phyloP scores from a whole-genome alignment of 192 early-diverging fungal genomes.

The Podila minutissima region DNA sequence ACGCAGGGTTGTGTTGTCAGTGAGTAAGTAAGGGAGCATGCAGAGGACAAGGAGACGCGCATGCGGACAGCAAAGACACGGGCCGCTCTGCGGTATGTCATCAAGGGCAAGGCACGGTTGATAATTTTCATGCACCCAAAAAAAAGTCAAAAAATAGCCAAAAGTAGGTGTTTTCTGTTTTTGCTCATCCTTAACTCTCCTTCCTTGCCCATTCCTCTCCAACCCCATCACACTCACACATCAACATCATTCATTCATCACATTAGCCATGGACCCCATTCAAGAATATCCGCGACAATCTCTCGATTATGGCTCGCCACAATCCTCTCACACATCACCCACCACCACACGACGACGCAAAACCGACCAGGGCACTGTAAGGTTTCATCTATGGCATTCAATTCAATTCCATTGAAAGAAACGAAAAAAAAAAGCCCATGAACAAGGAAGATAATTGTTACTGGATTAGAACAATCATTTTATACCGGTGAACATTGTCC shows the following conservation, averaged over 20 bases:
- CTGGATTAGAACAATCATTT: background rate
- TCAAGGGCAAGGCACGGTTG: background rate
- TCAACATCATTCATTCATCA: background rate
- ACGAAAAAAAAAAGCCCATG: too few species aligned
- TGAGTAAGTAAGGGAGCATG: too few species aligned
- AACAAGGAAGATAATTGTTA: background rate
- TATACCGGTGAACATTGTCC: background rate
- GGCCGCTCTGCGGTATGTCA: background rate
- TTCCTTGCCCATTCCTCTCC: background rate
- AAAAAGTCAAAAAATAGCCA: background rate
- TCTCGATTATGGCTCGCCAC: background rate
- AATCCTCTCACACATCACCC: constrained; percentile 2
- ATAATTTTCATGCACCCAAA: background rate
- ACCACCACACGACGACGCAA: constrained; percentile 13
- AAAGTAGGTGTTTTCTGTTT: background rate
- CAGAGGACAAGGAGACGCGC: too few species aligned
- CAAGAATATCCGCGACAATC: constrained; percentile 4
- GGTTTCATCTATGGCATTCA: background rate
- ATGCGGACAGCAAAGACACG: too few species aligned
- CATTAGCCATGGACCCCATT: background rate
- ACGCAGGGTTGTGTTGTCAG: too few species aligned
- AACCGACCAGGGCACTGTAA: constrained; percentile 23
- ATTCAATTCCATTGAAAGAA: background rate
- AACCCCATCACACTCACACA: background rate
- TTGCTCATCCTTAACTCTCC: background rate